Evolutionary conservation across 208 protist genomes (phyloP), one percentile per base, ranked within the genome.

Genomic region (Crithidia mellificae): DNA sequence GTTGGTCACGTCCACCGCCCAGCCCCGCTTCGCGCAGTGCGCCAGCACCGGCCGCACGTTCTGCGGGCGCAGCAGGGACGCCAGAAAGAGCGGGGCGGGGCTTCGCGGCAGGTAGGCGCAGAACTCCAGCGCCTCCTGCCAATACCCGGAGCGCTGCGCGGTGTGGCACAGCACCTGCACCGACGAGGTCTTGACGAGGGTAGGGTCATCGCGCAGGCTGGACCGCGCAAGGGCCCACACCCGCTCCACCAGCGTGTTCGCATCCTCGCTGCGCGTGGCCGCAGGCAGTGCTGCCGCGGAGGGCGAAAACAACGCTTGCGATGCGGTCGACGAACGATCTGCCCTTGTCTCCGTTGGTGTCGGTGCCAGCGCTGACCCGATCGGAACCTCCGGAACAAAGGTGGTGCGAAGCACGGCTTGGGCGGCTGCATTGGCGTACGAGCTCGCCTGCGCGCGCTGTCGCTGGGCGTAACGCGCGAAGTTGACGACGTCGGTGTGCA

Each of bases 111-210:
- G 74, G 41, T 77, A 63, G 39, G 63, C 59, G 39, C 76, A 63
- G 50, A 92, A 90, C n/a, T 80, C 57, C 58, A 95, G 63, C 44
- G 89, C 89, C 36, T 78, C 82, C 34, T 78, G 30, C 87, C 89
- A 95, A 32, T 85, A 78, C 53, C 85, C 81, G n/a, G 73, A 54
- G n/a, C 83, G 79, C 55, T 91, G 86, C n/a, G 89, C 80, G 12
- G 79, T 77, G 72, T 95, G 80, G 71, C 86, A 91, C 55, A 95
- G 70, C 46, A 95, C 78, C 46, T 79, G 71, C 22, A 95, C 62
- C 49, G 89, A 91, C 2, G 83, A 80, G 12, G 80, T 66, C 62
- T 72, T 77, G 53, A 91, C 84, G 19, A 87, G 71, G 11, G 69
- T 51, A n/a, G 83, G 43, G 50, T 90, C 68, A 47, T 82, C 73